Conservation (phyloP, 2,329 filamentous ascomycete species). For the Trichoderma sp. region DNA sequence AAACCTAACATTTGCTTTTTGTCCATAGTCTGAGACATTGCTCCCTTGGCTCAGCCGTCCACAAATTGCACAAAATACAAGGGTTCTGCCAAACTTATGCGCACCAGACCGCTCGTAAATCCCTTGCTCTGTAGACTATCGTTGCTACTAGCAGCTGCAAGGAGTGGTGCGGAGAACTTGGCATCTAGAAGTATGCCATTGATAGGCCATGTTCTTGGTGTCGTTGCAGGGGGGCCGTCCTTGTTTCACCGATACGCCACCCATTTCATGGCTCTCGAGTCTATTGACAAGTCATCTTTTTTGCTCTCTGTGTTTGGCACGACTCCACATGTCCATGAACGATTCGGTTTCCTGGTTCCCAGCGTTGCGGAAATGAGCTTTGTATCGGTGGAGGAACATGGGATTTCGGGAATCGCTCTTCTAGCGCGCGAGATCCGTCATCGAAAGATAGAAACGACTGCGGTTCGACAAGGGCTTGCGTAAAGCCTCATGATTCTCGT, state of each 20-base stretch:
- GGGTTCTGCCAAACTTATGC: neutral
- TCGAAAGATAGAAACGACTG: neutral
- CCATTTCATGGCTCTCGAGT: neutral
- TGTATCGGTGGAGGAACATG: neutral
- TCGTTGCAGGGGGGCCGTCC: neutral
- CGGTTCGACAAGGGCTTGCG: neutral
- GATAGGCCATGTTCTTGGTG: conserved; percentile 1
- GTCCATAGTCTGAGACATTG: conserved; percentile 10
- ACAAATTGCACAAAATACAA: neutral
- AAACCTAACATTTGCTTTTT: neutral
- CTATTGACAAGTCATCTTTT: neutral
- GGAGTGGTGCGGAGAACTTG: neutral
- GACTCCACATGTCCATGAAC: neutral
- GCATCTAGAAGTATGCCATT: neutral
- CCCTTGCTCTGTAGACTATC: neutral
- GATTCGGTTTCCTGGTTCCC: neutral
- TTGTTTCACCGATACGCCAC: neutral
- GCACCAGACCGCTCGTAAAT: neutral
- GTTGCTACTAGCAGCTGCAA: neutral
- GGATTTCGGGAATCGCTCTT: neutral
- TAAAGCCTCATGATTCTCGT: neutral
- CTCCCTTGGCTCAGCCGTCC: conserved; percentile 11
- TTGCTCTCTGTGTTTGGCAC: neutral
- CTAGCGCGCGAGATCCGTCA: neutral
- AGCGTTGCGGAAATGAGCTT: neutral